Conservation (phyloP, 371 early-diverging fungal genomes). For the Smittium culicis region DNA sequence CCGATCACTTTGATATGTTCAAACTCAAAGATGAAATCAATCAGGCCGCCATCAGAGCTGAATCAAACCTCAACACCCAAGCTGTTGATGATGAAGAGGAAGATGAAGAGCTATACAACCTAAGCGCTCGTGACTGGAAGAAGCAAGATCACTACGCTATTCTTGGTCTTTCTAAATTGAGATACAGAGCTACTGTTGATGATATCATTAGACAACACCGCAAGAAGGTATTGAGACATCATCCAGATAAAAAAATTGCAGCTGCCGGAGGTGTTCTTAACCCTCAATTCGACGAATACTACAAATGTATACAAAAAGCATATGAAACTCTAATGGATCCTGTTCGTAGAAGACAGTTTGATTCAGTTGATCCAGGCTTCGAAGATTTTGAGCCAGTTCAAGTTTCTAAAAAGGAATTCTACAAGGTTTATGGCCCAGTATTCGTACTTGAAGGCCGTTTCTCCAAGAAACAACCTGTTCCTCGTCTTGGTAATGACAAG, state of each 20-base stretch:
- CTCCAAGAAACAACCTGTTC: slow-evolving; percentile 75
- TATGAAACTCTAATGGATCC: slow-evolving; percentile 84
- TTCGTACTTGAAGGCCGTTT: slow-evolving; percentile 88
- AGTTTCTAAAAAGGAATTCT: slow-evolving; percentile 64
- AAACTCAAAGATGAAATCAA: background rate
- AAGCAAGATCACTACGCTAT: slow-evolving; percentile 79
- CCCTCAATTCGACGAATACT: slow-evolving; percentile 92
- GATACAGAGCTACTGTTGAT: slow-evolving; percentile 66
- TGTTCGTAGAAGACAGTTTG: slow-evolving; percentile 81
- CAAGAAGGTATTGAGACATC: slow-evolving; percentile 69
- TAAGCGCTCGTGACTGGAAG: slow-evolving; percentile 76
- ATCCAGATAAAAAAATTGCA: slow-evolving; percentile 76
- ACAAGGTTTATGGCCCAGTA: slow-evolving; percentile 62
- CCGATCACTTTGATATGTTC: background rate
- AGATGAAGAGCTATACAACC: slow-evolving; percentile 48
- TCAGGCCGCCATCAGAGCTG: background rate
- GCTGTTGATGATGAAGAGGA: slow-evolving; percentile 54
- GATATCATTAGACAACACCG: slow-evolving; percentile 74
- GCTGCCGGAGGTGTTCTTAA: slow-evolving; percentile 62
- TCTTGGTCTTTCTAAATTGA: slow-evolving; percentile 62
- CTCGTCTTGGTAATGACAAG: slow-evolving; percentile 59
- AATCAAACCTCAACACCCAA: slow-evolving; percentile 12
- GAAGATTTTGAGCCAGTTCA: slow-evolving; percentile 39
- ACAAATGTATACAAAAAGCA: slow-evolving; percentile 98
- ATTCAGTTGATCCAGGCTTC: slow-evolving; percentile 73